phyloP scores from a whole-genome alignment of 176 grass and related monocot species.

The Bonia amplexicaulis region DNA sequence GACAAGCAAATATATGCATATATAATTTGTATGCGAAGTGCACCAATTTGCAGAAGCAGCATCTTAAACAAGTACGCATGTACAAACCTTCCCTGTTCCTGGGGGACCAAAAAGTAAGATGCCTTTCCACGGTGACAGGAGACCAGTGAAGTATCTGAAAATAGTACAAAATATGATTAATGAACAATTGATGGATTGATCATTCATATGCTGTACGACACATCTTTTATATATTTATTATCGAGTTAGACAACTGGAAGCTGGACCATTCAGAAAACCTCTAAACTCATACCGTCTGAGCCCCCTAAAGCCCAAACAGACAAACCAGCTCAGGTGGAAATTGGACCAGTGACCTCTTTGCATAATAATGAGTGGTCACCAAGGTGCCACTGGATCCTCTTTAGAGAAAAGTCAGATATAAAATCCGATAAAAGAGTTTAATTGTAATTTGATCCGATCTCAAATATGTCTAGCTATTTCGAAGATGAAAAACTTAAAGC shows the following conservation, averaged over 20 bases:
- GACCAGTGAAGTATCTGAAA: conserved; percentile 60
- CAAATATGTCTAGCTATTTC: neutral
- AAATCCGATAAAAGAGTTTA: neutral
- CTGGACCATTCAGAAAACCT: neutral
- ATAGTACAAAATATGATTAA: conserved; percentile 3
- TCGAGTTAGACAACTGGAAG: neutral
- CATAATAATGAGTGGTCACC: conserved; percentile 1
- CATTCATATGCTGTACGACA: neutral
- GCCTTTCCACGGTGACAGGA: conserved; percentile 52
- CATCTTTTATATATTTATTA: neutral
- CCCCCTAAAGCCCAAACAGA: neutral
- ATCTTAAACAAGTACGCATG: neutral
- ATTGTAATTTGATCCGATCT: neutral
- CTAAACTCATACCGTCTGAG: neutral
- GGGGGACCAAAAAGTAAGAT: conserved; percentile 60
- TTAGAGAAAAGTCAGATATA: neutral
- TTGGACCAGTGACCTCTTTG: neutral
- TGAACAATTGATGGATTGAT: neutral
- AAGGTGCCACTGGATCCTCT: neutral
- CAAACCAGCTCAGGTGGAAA: neutral
- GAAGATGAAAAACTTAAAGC: neutral
- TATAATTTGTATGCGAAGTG: conserved; percentile 3
- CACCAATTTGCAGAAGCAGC: conserved; percentile 11
- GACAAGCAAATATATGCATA: neutral
- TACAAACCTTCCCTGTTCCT: conserved; percentile 52